Conservation (phyloP, 1,139 yeast genomes). For the Zygoascus meyerae region DNA sequence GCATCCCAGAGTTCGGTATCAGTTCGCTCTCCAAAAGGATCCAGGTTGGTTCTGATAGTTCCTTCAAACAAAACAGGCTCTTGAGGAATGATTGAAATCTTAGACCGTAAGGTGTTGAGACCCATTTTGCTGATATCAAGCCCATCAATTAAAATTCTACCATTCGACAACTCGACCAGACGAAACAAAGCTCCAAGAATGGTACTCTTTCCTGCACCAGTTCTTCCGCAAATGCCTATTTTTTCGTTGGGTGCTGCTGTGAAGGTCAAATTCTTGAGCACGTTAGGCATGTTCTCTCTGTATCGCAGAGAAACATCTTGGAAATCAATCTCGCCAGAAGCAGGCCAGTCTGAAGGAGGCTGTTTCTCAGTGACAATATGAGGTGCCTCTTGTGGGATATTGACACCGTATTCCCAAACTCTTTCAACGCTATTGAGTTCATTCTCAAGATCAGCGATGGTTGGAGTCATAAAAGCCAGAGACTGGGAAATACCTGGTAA, state of each 20-base stretch:
- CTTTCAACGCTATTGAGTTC: conserved; percentile 79
- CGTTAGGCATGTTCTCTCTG: conserved; percentile 67
- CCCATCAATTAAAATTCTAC: conserved; percentile 52
- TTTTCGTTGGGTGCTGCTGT: conserved; percentile 46
- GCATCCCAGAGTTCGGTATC: conserved; percentile 53
- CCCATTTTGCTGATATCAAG: conserved; percentile 53
- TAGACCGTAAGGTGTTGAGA: conserved; percentile 47
- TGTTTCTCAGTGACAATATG: conserved; percentile 28
- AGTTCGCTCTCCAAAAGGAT: conserved; percentile 49
- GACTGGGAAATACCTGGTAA: conserved; percentile 27
- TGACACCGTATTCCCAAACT: conserved; percentile 57
- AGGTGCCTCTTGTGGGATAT: conserved; percentile 56
- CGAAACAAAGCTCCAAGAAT: conserved; percentile 60
- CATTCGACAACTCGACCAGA: conserved; percentile 47
- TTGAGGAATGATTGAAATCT: conserved; percentile 66
- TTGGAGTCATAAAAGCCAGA: conserved; percentile 33
- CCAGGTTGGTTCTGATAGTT: conserved; percentile 55
- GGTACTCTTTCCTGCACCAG: conserved; percentile 74
- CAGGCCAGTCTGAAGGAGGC: conserved; percentile 55
- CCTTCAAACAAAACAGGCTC: conserved; percentile 68
- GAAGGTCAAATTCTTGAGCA: conserved; percentile 50
- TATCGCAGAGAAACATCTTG: conserved; percentile 57
- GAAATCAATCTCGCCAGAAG: conserved; percentile 50
- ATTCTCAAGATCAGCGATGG: conserved; percentile 64
- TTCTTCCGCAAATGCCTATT: conserved; percentile 69